Percentiles rank a stretch among this genome's conserved stretches.
Conservation (phyloP, 2,329 filamentous ascomycete genomes). For the Epichloe amarillans region DNA sequence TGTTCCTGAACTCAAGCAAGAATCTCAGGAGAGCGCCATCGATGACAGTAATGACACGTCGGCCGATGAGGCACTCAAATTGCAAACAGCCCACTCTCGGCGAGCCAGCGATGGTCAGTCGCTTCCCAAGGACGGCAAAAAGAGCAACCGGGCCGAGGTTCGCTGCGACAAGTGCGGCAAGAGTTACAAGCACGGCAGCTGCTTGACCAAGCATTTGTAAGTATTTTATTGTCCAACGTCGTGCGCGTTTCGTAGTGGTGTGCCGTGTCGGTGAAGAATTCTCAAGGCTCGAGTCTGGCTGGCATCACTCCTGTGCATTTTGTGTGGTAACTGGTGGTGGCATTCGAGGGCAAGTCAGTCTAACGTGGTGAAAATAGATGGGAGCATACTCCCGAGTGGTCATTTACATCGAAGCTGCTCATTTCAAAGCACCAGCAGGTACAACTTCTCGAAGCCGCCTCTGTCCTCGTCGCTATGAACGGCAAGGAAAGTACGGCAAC, state of each 20-base stretch:
- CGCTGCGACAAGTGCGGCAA: conserved; percentile 98
- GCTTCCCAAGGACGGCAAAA: conserved; percentile 71
- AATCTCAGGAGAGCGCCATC: conserved; percentile 48
- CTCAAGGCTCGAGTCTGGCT: neutral
- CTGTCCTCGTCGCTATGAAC: conserved; percentile 91
- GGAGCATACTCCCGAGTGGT: conserved; percentile 99
- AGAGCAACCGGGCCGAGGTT: conserved; percentile 70
- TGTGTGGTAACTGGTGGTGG: neutral
- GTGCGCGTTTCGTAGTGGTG: conserved; percentile 8
- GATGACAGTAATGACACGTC: conserved; percentile 52
- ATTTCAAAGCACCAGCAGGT: conserved; percentile 99
- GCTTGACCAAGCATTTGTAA: conserved; percentile 99
- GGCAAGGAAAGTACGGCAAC: conserved; percentile 39
- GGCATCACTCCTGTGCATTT: neutral
- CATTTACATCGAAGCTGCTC: conserved; percentile 88
- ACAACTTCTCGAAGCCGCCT: conserved; percentile 89
- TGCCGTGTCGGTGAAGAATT: neutral
- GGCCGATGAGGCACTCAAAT: conserved; percentile 36
- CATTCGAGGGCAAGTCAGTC: neutral
- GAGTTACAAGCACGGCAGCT: conserved; percentile 99
- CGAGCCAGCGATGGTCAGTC: conserved; percentile 79
- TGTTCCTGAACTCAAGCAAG: conserved; percentile 33
- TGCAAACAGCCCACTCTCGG: conserved; percentile 36
- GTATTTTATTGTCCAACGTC: conserved; percentile 47
- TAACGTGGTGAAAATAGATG: conserved; percentile 48